phyloP scores from a whole-genome alignment of 257 asterid genomes.

The Nicotiana otophora region DNA sequence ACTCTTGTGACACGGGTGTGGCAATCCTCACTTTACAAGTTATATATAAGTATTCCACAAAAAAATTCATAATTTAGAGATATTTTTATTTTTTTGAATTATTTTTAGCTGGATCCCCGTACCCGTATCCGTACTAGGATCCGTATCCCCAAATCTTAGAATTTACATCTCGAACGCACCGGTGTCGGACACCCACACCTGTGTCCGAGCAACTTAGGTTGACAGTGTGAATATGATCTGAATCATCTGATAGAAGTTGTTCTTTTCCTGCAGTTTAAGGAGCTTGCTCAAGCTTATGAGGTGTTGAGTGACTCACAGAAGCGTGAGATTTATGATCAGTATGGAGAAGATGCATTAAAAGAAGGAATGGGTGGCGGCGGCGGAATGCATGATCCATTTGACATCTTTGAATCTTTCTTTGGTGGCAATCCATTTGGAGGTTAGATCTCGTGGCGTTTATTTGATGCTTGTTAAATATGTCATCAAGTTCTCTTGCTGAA shows the following conservation, averaged over 20 bases:
- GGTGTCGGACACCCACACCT: too few relatives aligned
- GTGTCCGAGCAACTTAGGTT: too few relatives aligned
- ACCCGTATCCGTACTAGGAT: too few relatives aligned
- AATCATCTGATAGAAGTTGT: neutral
- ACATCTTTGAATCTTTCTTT: constrained; percentile 64
- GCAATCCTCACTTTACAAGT: too few relatives aligned
- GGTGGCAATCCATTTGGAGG: constrained; percentile 53
- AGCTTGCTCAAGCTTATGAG: constrained; percentile 76
- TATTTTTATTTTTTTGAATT: too few relatives aligned
- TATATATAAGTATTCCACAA: too few relatives aligned
- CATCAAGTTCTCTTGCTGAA: neutral
- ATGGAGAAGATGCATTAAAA: constrained; percentile 76
- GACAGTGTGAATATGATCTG: neutral
- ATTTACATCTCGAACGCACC: too few relatives aligned
- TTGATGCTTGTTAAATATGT: neutral
- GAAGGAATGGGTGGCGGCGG: constrained; percentile 66
- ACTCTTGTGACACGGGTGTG: too few relatives aligned
- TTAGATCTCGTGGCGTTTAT: neutral
- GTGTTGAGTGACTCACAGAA: constrained; percentile 66
- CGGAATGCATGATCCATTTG: constrained; percentile 63
- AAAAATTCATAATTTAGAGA: too few relatives aligned
- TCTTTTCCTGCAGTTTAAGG: constrained; percentile 46
- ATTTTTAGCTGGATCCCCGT: too few relatives aligned
- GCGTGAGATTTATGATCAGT: constrained; percentile 68
- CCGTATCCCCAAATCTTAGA: too few relatives aligned